Base-by-base conservation (phyloP, 163 green algal genomes). In the Picocystis sp. region DNA sequence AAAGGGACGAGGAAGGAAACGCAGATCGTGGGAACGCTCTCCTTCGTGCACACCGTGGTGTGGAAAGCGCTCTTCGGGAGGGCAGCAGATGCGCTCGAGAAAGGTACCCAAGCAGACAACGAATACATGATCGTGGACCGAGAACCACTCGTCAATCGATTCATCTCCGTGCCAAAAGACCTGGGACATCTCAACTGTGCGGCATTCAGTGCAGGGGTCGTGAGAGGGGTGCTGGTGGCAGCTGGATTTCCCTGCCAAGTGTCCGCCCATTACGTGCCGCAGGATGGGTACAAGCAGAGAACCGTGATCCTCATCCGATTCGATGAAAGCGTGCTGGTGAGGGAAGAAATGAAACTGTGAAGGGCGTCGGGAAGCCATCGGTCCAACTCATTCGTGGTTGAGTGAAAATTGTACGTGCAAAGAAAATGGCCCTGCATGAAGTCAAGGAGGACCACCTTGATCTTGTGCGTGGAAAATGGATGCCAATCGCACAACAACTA, bases 111-210 rank as follows among this genome's bases (percentile, higher is more conserved):
- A 74, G 84, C 80, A 2, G 84, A 93, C 45, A 86, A 97, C 62
- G 87, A 97, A 69, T 97, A 94, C 76, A 96, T 96, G 86, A 93
- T 97, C 61, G 85, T 61, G 23, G 87, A 97, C 66, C 67, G 71
- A 42, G 81, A 95, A 54, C 69, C 93, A 24, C 73, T 83, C 22
- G 57, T 95, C 12, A 87, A 70, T 50, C 44, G 72, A 59, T 94
- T 75, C 73, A 84, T 96, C 35, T 87, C 70, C 42, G 81, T 97
- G 45, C 87, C 87, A 6, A 81, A 80, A 24, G 81, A 90, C 60
- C 84, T 93, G 64, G 81, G 74, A 15, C 58, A 74, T 33, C 82
- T 97, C 53, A 93, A 92, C 60, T 83, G 74, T 44, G 80, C 73
- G 2, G 81, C 81, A 11, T 84, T 92, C 51, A 75, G 86, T 47